These are phyloP conservation scores for Spathaspora passalidarum DNA, from an alignment of 805 yeast species.

Conservation along the genomic window DNA sequence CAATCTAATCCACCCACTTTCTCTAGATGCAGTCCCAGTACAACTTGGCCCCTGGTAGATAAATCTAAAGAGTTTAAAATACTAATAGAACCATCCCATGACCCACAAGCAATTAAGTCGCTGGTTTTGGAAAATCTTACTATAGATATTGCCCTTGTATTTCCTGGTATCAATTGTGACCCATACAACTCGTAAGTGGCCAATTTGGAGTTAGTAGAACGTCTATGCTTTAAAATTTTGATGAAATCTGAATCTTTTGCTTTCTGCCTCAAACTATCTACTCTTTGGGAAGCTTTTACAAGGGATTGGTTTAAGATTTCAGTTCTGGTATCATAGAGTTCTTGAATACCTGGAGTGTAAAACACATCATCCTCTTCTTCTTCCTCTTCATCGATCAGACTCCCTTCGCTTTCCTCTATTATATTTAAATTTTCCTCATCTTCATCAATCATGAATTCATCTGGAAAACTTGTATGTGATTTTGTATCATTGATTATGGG, in stretches of 20 bases:
- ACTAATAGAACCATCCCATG: constrained; percentile 79
- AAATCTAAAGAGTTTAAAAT: constrained; percentile 44
- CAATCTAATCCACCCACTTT: constrained; percentile 73
- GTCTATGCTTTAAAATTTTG: constrained; percentile 44
- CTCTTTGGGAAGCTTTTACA: constrained; percentile 39
- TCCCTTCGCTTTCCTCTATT: constrained; percentile 15
- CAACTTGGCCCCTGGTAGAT: constrained; percentile 20
- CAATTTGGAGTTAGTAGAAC: constrained; percentile 36
- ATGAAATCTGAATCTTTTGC: constrained; percentile 33
- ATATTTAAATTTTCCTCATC: constrained; percentile 38
- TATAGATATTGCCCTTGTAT: constrained; percentile 65
- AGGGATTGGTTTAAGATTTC: constrained; percentile 53
- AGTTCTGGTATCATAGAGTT: constrained; percentile 50
- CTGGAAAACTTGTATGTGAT: not conserved
- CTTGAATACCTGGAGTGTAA: constrained; percentile 72
- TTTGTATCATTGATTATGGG: constrained; percentile 10
- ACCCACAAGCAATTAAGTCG: constrained; percentile 55
- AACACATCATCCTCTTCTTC: constrained; percentile 73
- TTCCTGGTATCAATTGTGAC: constrained; percentile 58
- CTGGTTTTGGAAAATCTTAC: constrained; percentile 45
- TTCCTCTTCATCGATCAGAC: constrained; percentile 30
- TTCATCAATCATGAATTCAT: constrained; percentile 46
- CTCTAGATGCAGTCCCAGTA: constrained; percentile 50
- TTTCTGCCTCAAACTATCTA: constrained; percentile 27
- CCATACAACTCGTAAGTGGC: constrained; percentile 48